phyloP scores from a whole-genome alignment of 495 filamentous ascomycete genomes.

The Tuber melanosporum region DNA sequence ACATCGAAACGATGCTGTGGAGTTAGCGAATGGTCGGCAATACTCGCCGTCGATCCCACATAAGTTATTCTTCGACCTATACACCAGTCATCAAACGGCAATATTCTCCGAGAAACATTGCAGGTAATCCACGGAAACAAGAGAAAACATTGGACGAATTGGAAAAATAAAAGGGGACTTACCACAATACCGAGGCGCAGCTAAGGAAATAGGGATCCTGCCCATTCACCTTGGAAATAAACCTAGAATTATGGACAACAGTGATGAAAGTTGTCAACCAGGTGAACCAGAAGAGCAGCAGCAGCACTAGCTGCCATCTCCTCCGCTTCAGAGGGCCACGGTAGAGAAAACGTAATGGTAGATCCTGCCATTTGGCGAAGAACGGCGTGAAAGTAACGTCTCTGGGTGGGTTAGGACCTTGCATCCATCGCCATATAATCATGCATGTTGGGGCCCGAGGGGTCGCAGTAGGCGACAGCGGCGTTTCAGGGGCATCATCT shows the following conservation, averaged over 20 bases:
- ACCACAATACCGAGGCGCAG: constrained; percentile 59
- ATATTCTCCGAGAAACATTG: constrained; percentile 28
- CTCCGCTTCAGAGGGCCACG: constrained; percentile 55
- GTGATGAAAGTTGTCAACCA: constrained; percentile 70
- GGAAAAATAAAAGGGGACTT: constrained; percentile 22
- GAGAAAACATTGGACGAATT: not conserved
- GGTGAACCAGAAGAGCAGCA: constrained; percentile 56
- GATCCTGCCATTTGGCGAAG: constrained; percentile 62
- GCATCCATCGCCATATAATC: constrained; percentile 51
- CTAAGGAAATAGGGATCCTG: constrained; percentile 60
- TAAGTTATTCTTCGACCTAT: constrained; percentile 61
- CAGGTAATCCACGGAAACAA: constrained; percentile 4
- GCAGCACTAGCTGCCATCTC: constrained; percentile 53
- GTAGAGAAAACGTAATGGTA: constrained; percentile 58
- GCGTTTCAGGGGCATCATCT: constrained; percentile 17
- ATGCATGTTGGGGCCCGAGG: not conserved
- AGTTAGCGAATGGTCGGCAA: constrained; percentile 72
- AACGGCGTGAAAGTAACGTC: constrained; percentile 61
- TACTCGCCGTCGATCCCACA: constrained; percentile 74
- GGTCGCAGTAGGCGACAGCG: constrained; percentile 12
- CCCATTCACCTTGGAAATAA: constrained; percentile 59
- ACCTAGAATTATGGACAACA: constrained; percentile 58
- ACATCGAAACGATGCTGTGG: constrained; percentile 68
- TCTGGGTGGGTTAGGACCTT: constrained; percentile 61
- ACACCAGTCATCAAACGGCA: not conserved